Evolutionary conservation across 371 early-diverging fungal species (phyloP).

Genomic region (Paramicrosporidium saccamoebae): DNA sequence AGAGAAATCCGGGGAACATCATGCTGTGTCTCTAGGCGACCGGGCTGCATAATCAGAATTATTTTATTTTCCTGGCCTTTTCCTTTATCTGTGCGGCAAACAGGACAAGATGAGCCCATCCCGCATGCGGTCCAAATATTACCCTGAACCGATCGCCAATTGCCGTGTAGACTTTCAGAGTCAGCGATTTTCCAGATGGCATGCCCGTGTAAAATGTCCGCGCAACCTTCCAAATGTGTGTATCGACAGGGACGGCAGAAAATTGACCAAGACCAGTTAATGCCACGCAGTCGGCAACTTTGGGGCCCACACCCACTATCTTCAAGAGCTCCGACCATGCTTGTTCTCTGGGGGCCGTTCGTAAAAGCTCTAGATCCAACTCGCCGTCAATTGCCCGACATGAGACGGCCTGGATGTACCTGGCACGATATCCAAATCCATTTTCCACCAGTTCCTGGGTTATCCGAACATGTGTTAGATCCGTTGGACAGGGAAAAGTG

Average conservation of each 20-base stretch:
- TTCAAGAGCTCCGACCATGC: constrained; percentile 19
- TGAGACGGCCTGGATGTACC: constrained; percentile 25
- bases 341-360: constrained; percentile 12
- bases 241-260: constrained; percentile 66
- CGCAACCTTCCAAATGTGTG: constrained; percentile 71
- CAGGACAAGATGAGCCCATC: constrained; percentile 70
- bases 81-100: too few species aligned
- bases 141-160: constrained; percentile 30
- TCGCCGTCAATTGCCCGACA: constrained; percentile 8
- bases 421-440: constrained; percentile 86
- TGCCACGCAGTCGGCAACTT: constrained; percentile 94
- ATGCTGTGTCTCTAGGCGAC: too few species aligned
- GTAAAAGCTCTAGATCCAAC: constrained; percentile 13
- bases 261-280: constrained; percentile 5
- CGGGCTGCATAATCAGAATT: too few species aligned
- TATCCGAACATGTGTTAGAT: constrained; percentile 12
- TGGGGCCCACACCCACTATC: constrained; percentile 45
- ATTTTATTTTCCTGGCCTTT: too few species aligned
- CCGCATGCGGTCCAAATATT: constrained; percentile 47
- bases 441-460: constrained; percentile 25
- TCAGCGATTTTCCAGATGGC: constrained; percentile 17
- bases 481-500: constrained; percentile 25
- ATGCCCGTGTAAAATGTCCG: constrained; percentile 1
- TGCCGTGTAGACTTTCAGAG: constrained; percentile 18
- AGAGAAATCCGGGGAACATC: too few species aligned